Evolutionary conservation across 768 basidiomycete species (phyloP), one percentile per base, ranked within the genome.

Genomic region (Coprinopsis cinerea): DNA sequence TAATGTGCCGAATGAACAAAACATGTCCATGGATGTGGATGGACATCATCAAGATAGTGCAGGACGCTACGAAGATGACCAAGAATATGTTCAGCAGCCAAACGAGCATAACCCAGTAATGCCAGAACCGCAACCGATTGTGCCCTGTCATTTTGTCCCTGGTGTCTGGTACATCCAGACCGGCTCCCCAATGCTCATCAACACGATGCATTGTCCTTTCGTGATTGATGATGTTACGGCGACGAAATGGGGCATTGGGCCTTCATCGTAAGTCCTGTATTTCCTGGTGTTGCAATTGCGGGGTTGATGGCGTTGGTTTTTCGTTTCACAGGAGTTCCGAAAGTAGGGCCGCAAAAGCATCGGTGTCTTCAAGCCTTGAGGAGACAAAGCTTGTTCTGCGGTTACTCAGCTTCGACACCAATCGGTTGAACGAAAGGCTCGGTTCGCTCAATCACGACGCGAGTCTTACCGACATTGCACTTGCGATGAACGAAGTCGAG

Each of bases 151-250:
- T 47, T 57, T 62, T 51, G 61, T 74, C 24, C 73, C 73, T 43
- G 73, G 72, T 4, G 47, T 75, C 5, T 76, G 74, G 73, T 61
- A 70, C 42, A 54, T 62, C 26, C 65, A 65, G 47, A 51, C 56
- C 2, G 72, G 68, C 9, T 60, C 64, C 5, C n/a, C n/a, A n/a
- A 32, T 55, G n/a, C 49, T 59, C 23, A 47, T 70, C n/a, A 64
- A 61, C 34, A 65, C 70, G 15, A 25, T 68, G 40, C 65, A 67
- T 27, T 67, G 65, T 52, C 55, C 56, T 24, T 69, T 77, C 52
- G 61, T 68, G 28, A 56, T 77, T 44, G 69, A 72, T 47, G 43
- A 59, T 27, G 60, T 59, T 44, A 65, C 66, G 11, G 66, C 66
- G n/a, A 44, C 49, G 4, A 67, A 58, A 44, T 72, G 71, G 69